A percentile compares a stretch with the other conserved stretches of the same genome.
Conservation (phyloP, 768 basidiomycete species). For the Amanita rimosa region DNA sequence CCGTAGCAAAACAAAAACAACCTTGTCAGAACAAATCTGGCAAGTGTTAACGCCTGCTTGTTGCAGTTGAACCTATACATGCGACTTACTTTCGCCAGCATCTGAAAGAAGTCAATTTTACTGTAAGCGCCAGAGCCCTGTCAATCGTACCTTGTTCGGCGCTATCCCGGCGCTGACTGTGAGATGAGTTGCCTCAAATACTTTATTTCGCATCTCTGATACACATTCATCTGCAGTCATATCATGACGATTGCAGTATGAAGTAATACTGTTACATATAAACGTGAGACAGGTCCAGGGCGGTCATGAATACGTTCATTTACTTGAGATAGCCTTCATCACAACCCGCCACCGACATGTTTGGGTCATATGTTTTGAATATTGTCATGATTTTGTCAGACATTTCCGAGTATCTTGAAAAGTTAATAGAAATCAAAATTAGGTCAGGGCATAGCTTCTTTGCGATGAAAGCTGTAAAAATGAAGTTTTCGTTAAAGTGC, state of each 20-base stretch:
- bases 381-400: constrained; percentile 65
- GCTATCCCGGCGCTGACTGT: constrained; percentile 96
- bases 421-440: constrained; percentile 50
- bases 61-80: neutral
- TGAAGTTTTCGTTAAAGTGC: neutral
- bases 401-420: constrained; percentile 55
- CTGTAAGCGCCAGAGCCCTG: neutral
- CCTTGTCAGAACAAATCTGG: constrained; percentile 90
- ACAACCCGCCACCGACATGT: constrained; percentile 65
- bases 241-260: constrained; percentile 61
- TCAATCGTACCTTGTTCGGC: constrained; percentile 70
- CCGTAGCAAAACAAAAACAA: constrained; percentile 13
- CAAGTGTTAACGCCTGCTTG: neutral
- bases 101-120: constrained; percentile 28
- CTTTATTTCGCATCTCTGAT: constrained; percentile 58
- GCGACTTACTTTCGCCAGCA: constrained; percentile 76
- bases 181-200: constrained; percentile 68
- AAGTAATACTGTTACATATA: constrained; percentile 51
- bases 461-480: constrained; percentile 70
- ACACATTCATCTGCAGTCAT: constrained; percentile 68
- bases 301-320: constrained; percentile 11
- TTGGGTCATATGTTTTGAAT: constrained; percentile 60
- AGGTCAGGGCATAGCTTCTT: constrained; percentile 90
- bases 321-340: constrained; percentile 93
- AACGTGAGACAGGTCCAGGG: neutral